phyloP scores from a whole-genome alignment of 768 basidiomycete species.

The Suillus bovinus region DNA sequence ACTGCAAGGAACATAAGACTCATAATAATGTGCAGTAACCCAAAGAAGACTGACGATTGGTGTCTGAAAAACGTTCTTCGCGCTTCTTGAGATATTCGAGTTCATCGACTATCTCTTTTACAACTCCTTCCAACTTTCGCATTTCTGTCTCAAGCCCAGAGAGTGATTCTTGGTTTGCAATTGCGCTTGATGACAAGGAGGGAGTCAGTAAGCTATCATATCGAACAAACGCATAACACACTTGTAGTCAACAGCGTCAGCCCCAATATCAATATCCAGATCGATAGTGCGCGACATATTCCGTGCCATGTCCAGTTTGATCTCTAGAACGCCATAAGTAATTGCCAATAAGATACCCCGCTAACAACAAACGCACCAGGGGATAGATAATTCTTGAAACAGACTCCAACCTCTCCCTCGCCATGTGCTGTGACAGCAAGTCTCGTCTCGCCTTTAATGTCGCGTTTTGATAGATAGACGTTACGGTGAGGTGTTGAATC shows the following conservation, averaged over 20 bases:
- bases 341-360: not conserved
- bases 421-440: slow-evolving; percentile 92
- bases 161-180: slow-evolving; percentile 96
- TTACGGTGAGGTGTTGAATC: slow-evolving; percentile 86
- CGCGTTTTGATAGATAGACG: slow-evolving; percentile 86
- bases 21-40: not conserved
- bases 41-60: slow-evolving; percentile 70
- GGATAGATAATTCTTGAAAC: slow-evolving; percentile 82
- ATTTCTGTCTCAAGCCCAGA: slow-evolving; percentile 97
- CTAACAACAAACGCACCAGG: slow-evolving; percentile 51
- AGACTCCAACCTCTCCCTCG: slow-evolving; percentile 94
- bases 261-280: slow-evolving; percentile 96
- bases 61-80: slow-evolving; percentile 85
- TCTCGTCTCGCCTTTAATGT: slow-evolving; percentile 87
- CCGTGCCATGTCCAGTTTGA: slow-evolving; percentile 45
- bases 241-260: slow-evolving; percentile 99
- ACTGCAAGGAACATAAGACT: slow-evolving; percentile 44
- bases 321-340: slow-evolving; percentile 35
- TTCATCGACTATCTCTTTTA: slow-evolving; percentile 94
- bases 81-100: slow-evolving; percentile 86
- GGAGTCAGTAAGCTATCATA: slow-evolving; percentile 6
- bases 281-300: slow-evolving; percentile 74
- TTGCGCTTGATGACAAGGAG: slow-evolving; percentile 60
- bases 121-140: slow-evolving; percentile 94
- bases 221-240: slow-evolving; percentile 39